phyloP scores from a whole-genome alignment of 176 grass and related monocot species.

The Carex pumila region DNA sequence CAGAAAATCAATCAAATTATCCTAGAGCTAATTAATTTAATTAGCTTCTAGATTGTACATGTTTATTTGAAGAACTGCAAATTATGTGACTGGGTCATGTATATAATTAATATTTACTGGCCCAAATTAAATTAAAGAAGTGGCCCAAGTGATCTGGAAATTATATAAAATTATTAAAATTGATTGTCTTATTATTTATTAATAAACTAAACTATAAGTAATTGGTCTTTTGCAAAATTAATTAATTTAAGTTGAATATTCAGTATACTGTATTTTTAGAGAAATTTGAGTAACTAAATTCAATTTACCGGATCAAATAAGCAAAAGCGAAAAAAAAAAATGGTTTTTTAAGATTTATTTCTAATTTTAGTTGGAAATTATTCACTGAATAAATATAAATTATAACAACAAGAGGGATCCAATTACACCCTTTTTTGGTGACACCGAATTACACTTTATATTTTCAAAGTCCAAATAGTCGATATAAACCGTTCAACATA shows the following conservation, averaged over 20 bases:
- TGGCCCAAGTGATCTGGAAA: background rate
- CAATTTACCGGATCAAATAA: background rate
- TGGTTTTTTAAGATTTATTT: background rate
- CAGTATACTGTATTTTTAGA: no score
- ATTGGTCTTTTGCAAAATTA: background rate
- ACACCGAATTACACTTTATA: no score
- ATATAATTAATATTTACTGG: background rate
- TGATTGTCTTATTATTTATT: background rate
- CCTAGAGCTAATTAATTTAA: background rate
- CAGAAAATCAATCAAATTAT: background rate
- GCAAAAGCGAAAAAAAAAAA: background rate
- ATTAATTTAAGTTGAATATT: background rate
- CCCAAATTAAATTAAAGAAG: background rate
- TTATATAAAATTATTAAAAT: background rate
- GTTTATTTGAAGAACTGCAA: background rate
- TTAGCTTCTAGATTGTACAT: background rate
- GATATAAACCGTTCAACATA: no score
- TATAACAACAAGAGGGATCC: no score
- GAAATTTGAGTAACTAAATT: no score
- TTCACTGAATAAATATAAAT: no score
- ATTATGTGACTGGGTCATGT: background rate
- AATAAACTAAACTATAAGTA: background rate
- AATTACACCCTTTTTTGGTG: no score
- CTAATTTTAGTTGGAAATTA: no score
- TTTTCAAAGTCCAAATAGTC: no score